Percentiles rank a stretch among this genome's conserved stretches.
phyloP scores from a whole-genome alignment of 176 grass and related monocot genomes.

The Rhynchospora tenuis region DNA sequence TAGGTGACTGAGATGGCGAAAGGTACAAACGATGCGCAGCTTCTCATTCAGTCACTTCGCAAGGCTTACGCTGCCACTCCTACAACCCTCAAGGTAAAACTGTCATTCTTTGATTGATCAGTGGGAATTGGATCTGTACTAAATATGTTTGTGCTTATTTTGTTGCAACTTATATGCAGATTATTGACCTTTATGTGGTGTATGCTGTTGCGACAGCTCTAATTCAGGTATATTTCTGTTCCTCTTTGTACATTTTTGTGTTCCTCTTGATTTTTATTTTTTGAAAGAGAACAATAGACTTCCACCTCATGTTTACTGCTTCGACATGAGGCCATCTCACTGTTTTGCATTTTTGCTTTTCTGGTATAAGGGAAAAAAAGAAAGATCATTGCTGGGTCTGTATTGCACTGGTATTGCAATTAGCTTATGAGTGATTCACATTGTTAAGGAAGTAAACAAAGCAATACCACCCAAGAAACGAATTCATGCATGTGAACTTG shows the following conservation, averaged over 20 bases:
- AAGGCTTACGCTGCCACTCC: slow-evolving; percentile 74
- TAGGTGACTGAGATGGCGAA: slow-evolving; percentile 46
- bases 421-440: neutral
- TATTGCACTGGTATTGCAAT: neutral
- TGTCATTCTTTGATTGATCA: neutral
- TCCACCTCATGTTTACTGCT: neutral
- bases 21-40: slow-evolving; percentile 45
- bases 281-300: neutral
- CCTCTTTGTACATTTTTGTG: neutral
- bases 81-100: slow-evolving; percentile 59
- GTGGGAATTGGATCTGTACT: neutral
- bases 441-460: neutral
- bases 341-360: neutral
- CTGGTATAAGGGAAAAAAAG: no score
- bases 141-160: neutral
- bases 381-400: neutral
- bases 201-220: slow-evolving; percentile 51
- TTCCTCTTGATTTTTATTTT: neutral
- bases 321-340: neutral
- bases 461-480: neutral
- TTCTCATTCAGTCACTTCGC: slow-evolving; percentile 67
- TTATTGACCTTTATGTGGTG: slow-evolving; percentile 77
- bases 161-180: slow-evolving; percentile 42
- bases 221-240: slow-evolving; percentile 44
- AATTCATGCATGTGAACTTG: neutral